Evolutionary conservation across 495 filamentous ascomycete species (phyloP).

Genomic region (Letharia columbiana): DNA sequence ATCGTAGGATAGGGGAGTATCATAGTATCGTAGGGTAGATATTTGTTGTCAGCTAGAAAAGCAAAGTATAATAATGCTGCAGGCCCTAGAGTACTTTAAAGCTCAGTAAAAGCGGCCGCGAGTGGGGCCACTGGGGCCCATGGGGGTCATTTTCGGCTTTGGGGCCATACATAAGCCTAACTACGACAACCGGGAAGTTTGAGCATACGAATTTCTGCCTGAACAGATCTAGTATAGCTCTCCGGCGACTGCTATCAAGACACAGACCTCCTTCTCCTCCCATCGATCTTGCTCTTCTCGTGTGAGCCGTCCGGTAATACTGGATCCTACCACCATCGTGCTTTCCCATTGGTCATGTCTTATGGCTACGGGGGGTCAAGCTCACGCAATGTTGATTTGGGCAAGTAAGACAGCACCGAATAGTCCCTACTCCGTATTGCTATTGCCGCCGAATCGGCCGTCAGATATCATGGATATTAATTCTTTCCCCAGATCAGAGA

Average conservation of each 20-base stretch:
- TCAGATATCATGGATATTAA: conserved; percentile 9
- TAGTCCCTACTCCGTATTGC: neutral
- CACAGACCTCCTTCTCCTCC: neutral
- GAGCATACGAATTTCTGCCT: neutral
- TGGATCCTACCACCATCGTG: neutral
- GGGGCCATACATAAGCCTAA: conserved; percentile 20
- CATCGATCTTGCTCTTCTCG: neutral
- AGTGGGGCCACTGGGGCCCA: no score
- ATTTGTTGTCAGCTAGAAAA: no score
- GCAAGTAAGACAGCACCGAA: conserved; percentile 35
- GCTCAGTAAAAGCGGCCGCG: no score
- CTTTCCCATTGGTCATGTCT: conserved; percentile 13
- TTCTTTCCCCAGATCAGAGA: conserved; percentile 48
- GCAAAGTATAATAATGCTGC: no score
- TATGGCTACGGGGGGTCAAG: conserved; percentile 26
- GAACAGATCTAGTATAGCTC: neutral
- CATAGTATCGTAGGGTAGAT: no score
- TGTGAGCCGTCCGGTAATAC: neutral
- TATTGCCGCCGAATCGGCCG: neutral
- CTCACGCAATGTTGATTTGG: conserved; percentile 50
- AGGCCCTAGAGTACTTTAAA: no score
- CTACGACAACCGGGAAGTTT: conserved; percentile 25
- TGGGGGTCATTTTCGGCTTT: no score
- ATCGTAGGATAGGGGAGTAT: no score
- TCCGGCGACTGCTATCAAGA: neutral